A percentile compares a stretch with the other conserved stretches of the same genome.
Conservation (phyloP, 176 grass and related monocot species). For the Leersia perrieri region DNA sequence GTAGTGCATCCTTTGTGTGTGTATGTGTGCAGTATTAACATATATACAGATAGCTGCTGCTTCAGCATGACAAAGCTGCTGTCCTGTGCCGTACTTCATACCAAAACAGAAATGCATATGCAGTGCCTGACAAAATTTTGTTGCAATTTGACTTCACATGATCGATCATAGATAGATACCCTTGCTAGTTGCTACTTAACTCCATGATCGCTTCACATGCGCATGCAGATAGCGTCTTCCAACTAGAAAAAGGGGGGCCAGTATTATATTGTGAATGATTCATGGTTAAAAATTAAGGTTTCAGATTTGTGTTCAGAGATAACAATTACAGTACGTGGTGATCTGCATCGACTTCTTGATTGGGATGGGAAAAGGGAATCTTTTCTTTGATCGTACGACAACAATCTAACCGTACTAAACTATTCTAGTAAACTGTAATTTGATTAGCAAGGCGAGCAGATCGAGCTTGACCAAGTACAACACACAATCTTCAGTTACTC, state of each 20-base stretch:
- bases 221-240: not conserved
- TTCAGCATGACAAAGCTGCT: conserved; percentile 12
- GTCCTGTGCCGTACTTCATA: conserved; percentile 36
- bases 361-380: not conserved
- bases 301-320: conserved; percentile 15
- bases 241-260: conserved; percentile 4
- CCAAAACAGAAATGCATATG: conserved; percentile 22
- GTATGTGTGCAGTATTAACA: no score
- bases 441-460: not conserved
- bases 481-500: not conserved
- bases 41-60: not conserved
- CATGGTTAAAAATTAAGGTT: not conserved
- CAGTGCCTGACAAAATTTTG: not conserved
- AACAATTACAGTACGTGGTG: not conserved
- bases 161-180: not conserved
- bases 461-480: not conserved
- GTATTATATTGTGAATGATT: conserved; percentile 9
- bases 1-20: no score
- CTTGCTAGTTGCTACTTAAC: not conserved
- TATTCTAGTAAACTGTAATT: conserved; percentile 11
- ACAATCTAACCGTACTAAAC: conserved; percentile 22
- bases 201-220: conserved; percentile 38
- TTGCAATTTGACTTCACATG: not conserved
- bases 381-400: conserved; percentile 31
- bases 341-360: conserved; percentile 20